Percentiles rank a stretch among this genome's conserved stretches.
Evolutionary conservation across 345 rosid genomes (phyloP).

Genomic region (Euphorbia tirucalli): DNA sequence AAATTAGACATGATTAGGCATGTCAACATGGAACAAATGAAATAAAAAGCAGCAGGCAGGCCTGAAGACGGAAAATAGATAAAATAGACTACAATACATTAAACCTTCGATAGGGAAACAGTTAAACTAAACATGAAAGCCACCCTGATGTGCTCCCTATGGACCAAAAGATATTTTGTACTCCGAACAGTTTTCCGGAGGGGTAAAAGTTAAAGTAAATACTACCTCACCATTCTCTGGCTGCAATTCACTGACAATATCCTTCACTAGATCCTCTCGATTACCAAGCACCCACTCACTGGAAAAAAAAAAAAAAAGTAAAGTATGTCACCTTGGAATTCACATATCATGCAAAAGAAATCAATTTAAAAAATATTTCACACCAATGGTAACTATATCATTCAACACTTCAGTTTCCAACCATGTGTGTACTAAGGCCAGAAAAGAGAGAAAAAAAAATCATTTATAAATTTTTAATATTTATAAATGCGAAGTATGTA

Average conservation of each 20-base stretch:
- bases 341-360: neutral
- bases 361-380: neutral
- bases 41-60: neutral
- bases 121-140: neutral
- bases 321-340: neutral
- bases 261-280: conserved; percentile 92
- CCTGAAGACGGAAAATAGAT: neutral
- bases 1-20: neutral
- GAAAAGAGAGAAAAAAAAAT: neutral
- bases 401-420: neutral
- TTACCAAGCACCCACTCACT: conserved; percentile 98
- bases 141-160: neutral
- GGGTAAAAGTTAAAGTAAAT: conserved; percentile 14
- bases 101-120: neutral
- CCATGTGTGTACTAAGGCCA: neutral
- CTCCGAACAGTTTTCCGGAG: neutral
- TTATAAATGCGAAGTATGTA: neutral
- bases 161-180: neutral
- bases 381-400: neutral
- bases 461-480: no score
- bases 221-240: conserved; percentile 82
- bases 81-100: neutral
- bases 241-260: conserved; percentile 66
- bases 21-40: neutral
- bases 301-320: conserved; percentile 27